These are phyloP conservation scores for Coemansia sp. DNA, from an alignment of 192 early-diverging fungal genomes.

Conservation along the genomic window DNA sequence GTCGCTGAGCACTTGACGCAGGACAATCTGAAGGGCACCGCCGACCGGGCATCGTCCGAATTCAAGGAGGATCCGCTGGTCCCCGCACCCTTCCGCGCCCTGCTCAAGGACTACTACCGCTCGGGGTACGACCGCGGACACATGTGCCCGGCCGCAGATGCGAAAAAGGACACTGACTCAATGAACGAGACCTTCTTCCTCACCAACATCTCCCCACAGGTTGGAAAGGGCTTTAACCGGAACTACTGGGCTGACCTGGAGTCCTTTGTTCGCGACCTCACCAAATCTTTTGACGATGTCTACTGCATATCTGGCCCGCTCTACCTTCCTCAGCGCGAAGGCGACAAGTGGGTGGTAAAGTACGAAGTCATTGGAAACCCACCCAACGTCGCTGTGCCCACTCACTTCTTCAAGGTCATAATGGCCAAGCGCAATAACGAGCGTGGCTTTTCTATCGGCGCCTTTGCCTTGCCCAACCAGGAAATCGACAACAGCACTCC, in stretches of 20 bases:
- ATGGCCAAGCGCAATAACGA: constrained; percentile 59
- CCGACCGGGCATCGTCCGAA: constrained; percentile 55
- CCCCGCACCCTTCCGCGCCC: constrained; percentile 71
- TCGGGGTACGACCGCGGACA: constrained; percentile 90
- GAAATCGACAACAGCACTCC: constrained; percentile 61
- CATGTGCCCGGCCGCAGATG: constrained; percentile 87
- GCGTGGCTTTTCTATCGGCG: constrained; percentile 50
- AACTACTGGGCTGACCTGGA: constrained; percentile 91
- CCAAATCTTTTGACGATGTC: constrained; percentile 72
- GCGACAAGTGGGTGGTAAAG: constrained; percentile 72
- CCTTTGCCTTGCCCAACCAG: constrained; percentile 84
- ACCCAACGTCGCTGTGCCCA: constrained; percentile 85
- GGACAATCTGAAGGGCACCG: constrained; percentile 53
- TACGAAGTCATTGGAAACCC: constrained; percentile 86
- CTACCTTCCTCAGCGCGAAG: constrained; percentile 74
- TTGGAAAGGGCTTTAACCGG: constrained; percentile 84
- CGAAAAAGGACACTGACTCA: constrained; percentile 61
- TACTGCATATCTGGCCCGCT: constrained; percentile 85
- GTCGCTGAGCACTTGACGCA: constrained; percentile 67
- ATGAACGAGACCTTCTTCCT: constrained; percentile 87
- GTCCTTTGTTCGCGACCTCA: constrained; percentile 68
- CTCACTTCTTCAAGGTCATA: constrained; percentile 91
- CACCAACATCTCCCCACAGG: constrained; percentile 77
- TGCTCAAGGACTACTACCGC: constrained; percentile 71
- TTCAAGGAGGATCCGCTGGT: constrained; percentile 77